Evolutionary conservation across 371 early-diverging fungal species (phyloP).

Genomic region (Syncephalastrum contaminatum): DNA sequence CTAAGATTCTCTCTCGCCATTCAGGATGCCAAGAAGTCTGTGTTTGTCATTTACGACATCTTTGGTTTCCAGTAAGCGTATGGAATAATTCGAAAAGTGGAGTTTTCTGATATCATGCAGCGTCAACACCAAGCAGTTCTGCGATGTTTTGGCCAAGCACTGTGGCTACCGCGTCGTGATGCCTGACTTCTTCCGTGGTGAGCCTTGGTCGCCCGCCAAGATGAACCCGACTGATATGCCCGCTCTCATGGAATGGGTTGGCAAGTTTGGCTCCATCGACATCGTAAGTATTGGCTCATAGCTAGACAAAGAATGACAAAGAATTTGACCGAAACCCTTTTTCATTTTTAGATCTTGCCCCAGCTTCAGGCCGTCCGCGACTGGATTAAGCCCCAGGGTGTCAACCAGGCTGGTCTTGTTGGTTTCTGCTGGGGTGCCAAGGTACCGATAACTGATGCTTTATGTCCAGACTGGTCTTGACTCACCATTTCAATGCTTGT

Average conservation of each 20-base stretch:
- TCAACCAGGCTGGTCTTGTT: conserved; percentile 42
- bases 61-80: conserved; percentile 41
- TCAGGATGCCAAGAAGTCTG: conserved; percentile 42
- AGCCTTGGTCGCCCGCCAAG: conserved; percentile 24
- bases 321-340: background rate
- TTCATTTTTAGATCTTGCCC: conserved; percentile 20
- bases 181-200: conserved; percentile 66
- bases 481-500: too few relatives aligned
- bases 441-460: conserved; percentile 1
- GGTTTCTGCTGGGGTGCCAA: conserved; percentile 76
- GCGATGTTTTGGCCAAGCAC: conserved; percentile 60
- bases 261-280: conserved; percentile 35
- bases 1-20: background rate
- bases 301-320: background rate
- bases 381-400: conserved; percentile 44
- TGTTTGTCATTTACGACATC: conserved; percentile 52
- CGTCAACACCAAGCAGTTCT: conserved; percentile 60
- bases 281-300: conserved; percentile 10
- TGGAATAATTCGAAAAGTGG: background rate
- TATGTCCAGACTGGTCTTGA: background rate
- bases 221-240: conserved; percentile 18
- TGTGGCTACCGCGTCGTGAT: conserved; percentile 62
- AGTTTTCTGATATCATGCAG: conserved; percentile 1
- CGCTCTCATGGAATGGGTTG: conserved; percentile 35
- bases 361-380: conserved; percentile 36